Evolutionary conservation across 2,329 filamentous ascomycete genomes (phyloP).

Genomic region (Sordariomycetes sp.): DNA sequence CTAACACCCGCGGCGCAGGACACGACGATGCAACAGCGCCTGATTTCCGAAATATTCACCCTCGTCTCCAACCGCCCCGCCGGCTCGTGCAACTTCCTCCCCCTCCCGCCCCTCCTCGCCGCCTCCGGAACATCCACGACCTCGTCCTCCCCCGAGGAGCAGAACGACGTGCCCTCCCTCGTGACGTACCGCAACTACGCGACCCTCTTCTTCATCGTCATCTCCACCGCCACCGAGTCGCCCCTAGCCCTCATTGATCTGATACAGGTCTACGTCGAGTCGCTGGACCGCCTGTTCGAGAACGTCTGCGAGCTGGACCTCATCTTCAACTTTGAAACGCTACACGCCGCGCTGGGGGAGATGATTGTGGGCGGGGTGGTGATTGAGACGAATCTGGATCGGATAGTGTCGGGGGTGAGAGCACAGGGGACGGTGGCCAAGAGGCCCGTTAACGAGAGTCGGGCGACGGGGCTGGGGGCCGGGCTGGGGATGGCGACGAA

Average conservation of each 20-base stretch:
- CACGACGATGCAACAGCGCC: conserved; percentile 89
- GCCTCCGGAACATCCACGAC: conserved; percentile 48
- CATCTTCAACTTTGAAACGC: conserved; percentile 97
- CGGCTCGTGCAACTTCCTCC: conserved; percentile 96
- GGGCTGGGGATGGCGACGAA: conserved; percentile 43
- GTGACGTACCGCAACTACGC: conserved; percentile 98
- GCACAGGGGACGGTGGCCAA: conserved; percentile 67
- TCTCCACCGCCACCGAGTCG: conserved; percentile 90
- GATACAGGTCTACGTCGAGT: conserved; percentile 96
- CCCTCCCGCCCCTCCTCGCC: conserved; percentile 54
- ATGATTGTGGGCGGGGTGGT: conserved; percentile 95
- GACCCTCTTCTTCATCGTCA: conserved; percentile 96
- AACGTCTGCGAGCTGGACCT: conserved; percentile 97
- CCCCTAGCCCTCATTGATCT: conserved; percentile 90
- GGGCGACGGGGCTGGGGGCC: conserved; percentile 28
- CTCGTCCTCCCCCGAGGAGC: conserved; percentile 51
- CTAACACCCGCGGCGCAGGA: conserved; percentile 44
- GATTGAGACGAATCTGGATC: conserved; percentile 79
- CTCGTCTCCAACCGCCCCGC: conserved; percentile 83
- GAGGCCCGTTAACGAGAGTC: conserved; percentile 60
- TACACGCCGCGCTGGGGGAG: conserved; percentile 81
- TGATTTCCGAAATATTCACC: conserved; percentile 94
- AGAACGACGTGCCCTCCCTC: conserved; percentile 84
- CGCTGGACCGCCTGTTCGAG: conserved; percentile 88
- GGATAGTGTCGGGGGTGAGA: conserved; percentile 74